Evolutionary conservation across 2,329 filamentous ascomycete genomes (phyloP), one percentile per base, ranked within the genome.

Genomic region (Pyrenophora teres): DNA sequence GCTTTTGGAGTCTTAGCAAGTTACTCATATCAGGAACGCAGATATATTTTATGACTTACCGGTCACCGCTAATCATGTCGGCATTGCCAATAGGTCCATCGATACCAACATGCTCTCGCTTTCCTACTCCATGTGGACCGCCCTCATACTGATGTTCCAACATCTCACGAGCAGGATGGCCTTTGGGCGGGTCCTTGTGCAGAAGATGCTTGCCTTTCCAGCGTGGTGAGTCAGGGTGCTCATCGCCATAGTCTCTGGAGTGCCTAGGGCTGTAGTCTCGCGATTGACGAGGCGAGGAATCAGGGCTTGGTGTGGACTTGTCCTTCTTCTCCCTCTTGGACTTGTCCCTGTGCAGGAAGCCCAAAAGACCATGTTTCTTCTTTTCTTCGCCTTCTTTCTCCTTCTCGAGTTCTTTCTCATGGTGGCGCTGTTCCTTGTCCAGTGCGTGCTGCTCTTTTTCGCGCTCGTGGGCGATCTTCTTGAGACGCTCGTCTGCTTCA

Each of bases 311-410:
- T 3, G 48, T 44, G 7, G 37, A 50, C 39, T 50, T 56, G 12
- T 73, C 61, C 40, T 73, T 73, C 52, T 72, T 57, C 15, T 73
- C 61, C 41, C 73, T 73, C 52, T 72, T 68, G 51, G 74, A 68
- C 61, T 76, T 76, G 57, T 76, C 69, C n/a, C 72, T 69, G 52
- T 76, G 73, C 25, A 77, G 55, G 58, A 77, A 76, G 16, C 73
- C 69, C 19, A 76, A 59, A 9, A 77, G 56, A 30, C 64, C 59
- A 40, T 74, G 69, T 47, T 74, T 75, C 56, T 76, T 73, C 54
- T 73, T 64, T 59, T 73, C 71, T 39, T 50, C 57, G 18, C 49
- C 59, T 18, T 66, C 60, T 21, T 70, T 62, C 40, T 71, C 50
- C 43, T 58, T 52, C 3, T 46, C 50, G 7, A 48, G 46, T 31